These are phyloP conservation scores for Penicillium palitans DNA, from an alignment of 2,329 filamentous ascomycete species.

Conservation along the genomic window DNA sequence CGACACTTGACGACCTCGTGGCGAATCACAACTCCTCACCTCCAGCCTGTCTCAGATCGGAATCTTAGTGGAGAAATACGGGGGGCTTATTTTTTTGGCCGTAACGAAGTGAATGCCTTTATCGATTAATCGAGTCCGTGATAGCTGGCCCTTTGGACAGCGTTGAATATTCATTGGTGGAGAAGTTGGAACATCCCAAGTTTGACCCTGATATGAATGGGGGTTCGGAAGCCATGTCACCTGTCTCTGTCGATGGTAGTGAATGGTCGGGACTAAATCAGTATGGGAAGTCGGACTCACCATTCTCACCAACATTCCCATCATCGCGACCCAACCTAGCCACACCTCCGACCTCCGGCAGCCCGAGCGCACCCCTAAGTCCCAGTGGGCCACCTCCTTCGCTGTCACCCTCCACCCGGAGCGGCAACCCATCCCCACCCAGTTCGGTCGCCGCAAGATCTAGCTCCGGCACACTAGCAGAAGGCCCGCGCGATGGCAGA, in stretches of 20 bases:
- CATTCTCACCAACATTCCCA: conserved; percentile 48
- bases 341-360: conserved; percentile 68
- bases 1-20: background rate
- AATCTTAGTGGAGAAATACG: conserved; percentile 13
- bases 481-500: conserved; percentile 58
- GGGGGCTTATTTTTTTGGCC: background rate
- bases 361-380: conserved; percentile 55
- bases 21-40: conserved; percentile 3
- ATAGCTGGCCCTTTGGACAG: conserved; percentile 1
- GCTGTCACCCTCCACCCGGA: conserved; percentile 23
- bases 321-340: conserved; percentile 55
- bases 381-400: conserved; percentile 53
- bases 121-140: background rate
- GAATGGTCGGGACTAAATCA: conserved; percentile 74
- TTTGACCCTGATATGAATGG: conserved; percentile 60
- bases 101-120: conserved; percentile 7
- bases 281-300: conserved; percentile 55
- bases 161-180: conserved; percentile 3
- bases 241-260: conserved; percentile 76
- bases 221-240: conserved; percentile 75
- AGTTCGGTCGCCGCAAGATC: conserved; percentile 74
- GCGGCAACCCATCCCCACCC: conserved; percentile 72
- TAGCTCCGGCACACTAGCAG: conserved; percentile 72
- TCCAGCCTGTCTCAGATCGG: conserved; percentile 18
- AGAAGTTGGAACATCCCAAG: conserved; percentile 11